Evolutionary conservation across 1,139 yeast genomes (phyloP), one percentile per base, ranked within the genome.

Genomic region (Wickerhamomyces sp.): DNA sequence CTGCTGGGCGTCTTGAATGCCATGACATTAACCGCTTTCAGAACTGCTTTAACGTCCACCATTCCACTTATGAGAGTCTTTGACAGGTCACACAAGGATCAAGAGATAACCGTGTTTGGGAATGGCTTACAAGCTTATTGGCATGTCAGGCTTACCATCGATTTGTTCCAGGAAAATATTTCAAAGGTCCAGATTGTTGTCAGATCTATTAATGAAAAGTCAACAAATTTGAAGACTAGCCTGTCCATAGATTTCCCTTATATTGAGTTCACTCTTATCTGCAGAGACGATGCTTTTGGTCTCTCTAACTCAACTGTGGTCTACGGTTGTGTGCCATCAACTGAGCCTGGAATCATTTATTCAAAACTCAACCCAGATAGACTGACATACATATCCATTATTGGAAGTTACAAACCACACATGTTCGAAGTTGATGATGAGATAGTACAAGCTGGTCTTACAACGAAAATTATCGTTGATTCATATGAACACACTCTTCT

Each of bases 111-210:
- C 18, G 75, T 72, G 2, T 75, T 74, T 52, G 88, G 88, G 0
- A 73, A 75, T n/a, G 87, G 88, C 0, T 64, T 68, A 19, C 87
- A 80, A 51, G 81, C 81, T 0, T 69, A 67, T 45, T 80, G 87
- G 87, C 87, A 80, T 48, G 58, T 69, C 17, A 62, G 63, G 42
- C 54, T 78, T 32, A 62, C 76, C 0, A 49, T 73, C 26, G 42
- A 57, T 7, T 51, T 75, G 30, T 73, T 70, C 42, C 62, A 65
- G 5, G 47, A 45, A 1, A 40, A 51, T 28, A 55, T 72, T 25
- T 42, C 50, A 10, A 51, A 50, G 2, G 72, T 79, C 14, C 62
- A 69, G 26, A 58, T 78, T 10, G 45, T 44, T 5, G 52, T 58
- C 16, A 58, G 75, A 33, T 72, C 74, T 42, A 59, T 72, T 1